These are phyloP conservation scores for Drosera spatulata DNA, from an alignment of 179 eudicot species.

Conservation along the genomic window DNA sequence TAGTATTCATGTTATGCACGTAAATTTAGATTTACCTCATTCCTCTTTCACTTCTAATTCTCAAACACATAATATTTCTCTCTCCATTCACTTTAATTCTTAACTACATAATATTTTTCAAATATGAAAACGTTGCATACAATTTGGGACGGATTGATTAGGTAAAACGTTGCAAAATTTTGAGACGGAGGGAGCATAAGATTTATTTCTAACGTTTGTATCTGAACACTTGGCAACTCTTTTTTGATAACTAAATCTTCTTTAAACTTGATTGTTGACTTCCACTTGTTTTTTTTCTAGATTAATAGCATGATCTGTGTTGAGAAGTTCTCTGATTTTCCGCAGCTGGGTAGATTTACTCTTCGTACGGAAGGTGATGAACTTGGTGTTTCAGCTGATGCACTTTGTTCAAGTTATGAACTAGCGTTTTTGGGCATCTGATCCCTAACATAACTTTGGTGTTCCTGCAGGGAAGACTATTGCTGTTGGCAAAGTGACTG, in stretches of 20 bases:
- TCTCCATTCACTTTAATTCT: too few relatives aligned
- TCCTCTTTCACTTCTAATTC: too few relatives aligned
- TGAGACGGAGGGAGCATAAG: too few relatives aligned
- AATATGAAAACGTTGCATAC: too few relatives aligned
- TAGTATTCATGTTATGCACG: too few relatives aligned
- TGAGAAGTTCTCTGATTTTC: constrained; percentile 73
- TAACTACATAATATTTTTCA: too few relatives aligned
- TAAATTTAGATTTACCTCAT: too few relatives aligned
- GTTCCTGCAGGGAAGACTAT: constrained; percentile 65
- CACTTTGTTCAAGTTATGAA: not conserved
- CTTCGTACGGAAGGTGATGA: constrained; percentile 89
- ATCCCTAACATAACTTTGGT: not conserved
- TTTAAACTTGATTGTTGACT: not conserved
- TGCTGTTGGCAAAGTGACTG: constrained; percentile 72
- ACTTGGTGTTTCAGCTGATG: not conserved
- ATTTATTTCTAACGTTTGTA: too few relatives aligned
- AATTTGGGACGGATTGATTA: too few relatives aligned
- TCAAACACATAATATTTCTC: too few relatives aligned
- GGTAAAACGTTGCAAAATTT: too few relatives aligned
- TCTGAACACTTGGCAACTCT: too few relatives aligned
- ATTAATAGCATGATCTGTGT: constrained; percentile 65
- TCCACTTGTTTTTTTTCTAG: constrained; percentile 16
- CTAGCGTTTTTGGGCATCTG: not conserved
- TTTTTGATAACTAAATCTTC: not conserved
- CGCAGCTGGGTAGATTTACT: constrained; percentile 91